Percentiles rank a stretch among this genome's conserved stretches.
phyloP scores from a whole-genome alignment of 768 basidiomycete species.

The Kwoniella botswanensis region DNA sequence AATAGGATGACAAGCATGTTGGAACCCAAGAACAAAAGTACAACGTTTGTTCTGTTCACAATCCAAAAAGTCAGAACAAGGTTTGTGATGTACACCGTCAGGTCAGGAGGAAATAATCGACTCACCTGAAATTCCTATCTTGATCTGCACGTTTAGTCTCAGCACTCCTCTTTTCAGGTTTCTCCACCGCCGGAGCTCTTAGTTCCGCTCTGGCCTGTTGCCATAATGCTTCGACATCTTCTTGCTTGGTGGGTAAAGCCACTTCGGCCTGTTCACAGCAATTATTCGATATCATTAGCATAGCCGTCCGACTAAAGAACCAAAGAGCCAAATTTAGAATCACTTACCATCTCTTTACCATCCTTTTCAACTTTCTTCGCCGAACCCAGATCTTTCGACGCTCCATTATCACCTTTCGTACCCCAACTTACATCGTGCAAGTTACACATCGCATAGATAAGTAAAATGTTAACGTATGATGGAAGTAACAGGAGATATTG shows the following conservation, averaged over 20 bases:
- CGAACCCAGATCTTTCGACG: conserved; percentile 83
- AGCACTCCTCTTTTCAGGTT: conserved; percentile 81
- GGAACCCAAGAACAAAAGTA: conserved; percentile 63
- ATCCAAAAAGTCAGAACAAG: conserved; percentile 33
- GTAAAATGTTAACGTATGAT: conserved; percentile 56
- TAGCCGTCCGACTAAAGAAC: no score
- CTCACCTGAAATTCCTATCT: conserved; percentile 52
- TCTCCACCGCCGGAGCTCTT: conserved; percentile 69
- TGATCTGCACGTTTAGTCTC: conserved; percentile 83
- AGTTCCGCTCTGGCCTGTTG: conserved; percentile 73
- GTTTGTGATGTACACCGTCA: conserved; percentile 37
- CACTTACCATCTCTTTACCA: conserved; percentile 74
- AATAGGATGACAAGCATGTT: conserved; percentile 72
- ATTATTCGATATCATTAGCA: no score
- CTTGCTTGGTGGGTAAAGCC: conserved; percentile 76
- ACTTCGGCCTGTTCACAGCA: conserved; percentile 64
- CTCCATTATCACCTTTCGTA: conserved; percentile 85
- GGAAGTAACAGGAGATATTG: conserved; percentile 57
- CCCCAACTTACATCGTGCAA: conserved; percentile 85
- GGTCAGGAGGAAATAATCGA: not conserved
- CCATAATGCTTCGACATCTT: conserved; percentile 90
- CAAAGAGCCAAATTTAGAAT: no score
- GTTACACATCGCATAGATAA: conserved; percentile 57
- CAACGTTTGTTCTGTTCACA: conserved; percentile 47
- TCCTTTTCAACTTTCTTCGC: conserved; percentile 85